Base-by-base conservation (phyloP, 208 protist species). In the Trypanosomatidae sp. region DNA sequence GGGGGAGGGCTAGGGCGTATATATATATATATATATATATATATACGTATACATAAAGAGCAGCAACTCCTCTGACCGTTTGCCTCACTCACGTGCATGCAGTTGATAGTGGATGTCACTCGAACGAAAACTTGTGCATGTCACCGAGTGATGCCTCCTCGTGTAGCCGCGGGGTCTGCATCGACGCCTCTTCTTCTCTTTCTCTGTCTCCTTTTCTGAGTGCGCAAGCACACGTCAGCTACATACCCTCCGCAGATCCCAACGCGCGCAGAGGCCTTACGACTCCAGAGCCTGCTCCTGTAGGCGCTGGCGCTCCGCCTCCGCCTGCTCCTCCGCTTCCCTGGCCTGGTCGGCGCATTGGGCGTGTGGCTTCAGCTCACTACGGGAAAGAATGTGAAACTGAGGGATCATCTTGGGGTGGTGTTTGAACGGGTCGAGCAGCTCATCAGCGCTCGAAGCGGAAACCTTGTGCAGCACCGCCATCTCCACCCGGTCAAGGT, bases 291-390 rank as follows among this genome's bases (percentile, higher is more conserved):
- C 50, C 83, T 93, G 80, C 71, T 95, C 88, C 70, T 92, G 89
- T 76, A 89, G 75, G 25, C 83, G 83, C 75, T 97, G 87, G 50
- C 88, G 88, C 74, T 93, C 90, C 56, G 77, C 85, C 79, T 94
- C 90, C 8, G 82, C 89, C 36, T 81, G 83, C 83, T 97, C 92
- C 80, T 97, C 92, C 9, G 77, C 89, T 78, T 80, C 74, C 17
- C 90, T 85, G 33, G 86, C 85, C 43, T 87, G 71, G 68, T 97
- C 84, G 2, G 92, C 90, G 62, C 94, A 87, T 66, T 73, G 84
- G 28, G 94, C 66, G 46, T 88, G 75, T 47, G 92, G 90, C 81
- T 84, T 85, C 22, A 95, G 72, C 62, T 95, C 89, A 10, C 77
- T 78, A 25, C 60, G 71, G 6, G 74, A 69, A 8, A 94, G 41